Evolutionary conservation across 2,329 filamentous ascomycete genomes (phyloP).

Genomic region (Penicillium sp.): DNA sequence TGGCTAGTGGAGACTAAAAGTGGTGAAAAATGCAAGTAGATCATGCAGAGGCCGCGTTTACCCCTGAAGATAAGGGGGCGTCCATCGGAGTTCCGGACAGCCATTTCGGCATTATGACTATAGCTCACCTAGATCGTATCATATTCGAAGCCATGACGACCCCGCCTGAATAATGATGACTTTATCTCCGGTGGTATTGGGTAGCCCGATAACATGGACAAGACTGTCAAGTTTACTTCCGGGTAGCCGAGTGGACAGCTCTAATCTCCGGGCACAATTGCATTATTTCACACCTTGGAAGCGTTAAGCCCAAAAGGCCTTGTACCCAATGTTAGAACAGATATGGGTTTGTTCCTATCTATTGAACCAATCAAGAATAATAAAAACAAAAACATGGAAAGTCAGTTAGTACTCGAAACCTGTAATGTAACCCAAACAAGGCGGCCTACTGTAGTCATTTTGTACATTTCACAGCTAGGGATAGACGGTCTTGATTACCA

Average conservation of each 20-base stretch:
- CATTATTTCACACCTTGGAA: not conserved
- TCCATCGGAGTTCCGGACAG: constrained; percentile 2
- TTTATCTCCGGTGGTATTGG: not conserved
- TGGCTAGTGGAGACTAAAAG: not conserved
- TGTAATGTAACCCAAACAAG: too few relatives aligned
- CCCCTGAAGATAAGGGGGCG: constrained; percentile 15
- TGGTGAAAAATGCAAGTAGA: not conserved
- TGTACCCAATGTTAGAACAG: too few relatives aligned
- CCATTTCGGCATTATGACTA: not conserved
- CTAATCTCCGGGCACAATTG: not conserved
- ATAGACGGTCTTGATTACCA: not conserved
- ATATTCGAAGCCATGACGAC: not conserved
- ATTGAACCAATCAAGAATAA: too few relatives aligned
- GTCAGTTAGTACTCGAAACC: too few relatives aligned
- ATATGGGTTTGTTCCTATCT: too few relatives aligned
- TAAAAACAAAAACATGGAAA: too few relatives aligned
- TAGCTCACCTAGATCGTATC: not conserved
- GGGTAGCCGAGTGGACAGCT: not conserved
- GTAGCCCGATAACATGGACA: not conserved
- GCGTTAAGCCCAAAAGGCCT: too few relatives aligned
- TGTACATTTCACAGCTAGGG: too few relatives aligned
- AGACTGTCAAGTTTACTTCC: not conserved
- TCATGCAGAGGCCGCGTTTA: constrained; percentile 2
- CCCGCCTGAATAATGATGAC: not conserved
- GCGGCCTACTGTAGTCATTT: too few relatives aligned